Percentiles rank a stretch among this genome's conserved stretches.
Evolutionary conservation across 441 rosid species (phyloP).

Genomic region (Erodium texanum): DNA sequence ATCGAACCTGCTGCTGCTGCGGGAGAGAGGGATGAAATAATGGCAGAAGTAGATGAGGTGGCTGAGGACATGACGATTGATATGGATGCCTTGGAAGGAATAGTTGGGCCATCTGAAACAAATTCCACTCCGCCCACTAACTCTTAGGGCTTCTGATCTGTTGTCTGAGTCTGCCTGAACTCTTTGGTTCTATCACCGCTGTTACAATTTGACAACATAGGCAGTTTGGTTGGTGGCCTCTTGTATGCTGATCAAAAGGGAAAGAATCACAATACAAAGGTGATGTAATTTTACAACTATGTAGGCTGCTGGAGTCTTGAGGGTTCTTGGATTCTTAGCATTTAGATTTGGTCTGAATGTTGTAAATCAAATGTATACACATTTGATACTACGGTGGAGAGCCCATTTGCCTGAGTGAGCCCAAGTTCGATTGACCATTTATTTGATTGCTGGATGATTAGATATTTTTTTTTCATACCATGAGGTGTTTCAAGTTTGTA

Average conservation of each 20-base stretch:
- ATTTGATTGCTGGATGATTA: too few species aligned
- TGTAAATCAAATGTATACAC: too few species aligned
- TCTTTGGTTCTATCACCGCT: too few species aligned
- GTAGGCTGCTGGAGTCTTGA: background rate
- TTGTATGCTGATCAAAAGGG: background rate
- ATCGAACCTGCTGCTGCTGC: conserved; percentile 33
- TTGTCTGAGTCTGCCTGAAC: too few species aligned
- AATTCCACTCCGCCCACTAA: conserved; percentile 30
- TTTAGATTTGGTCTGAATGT: too few species aligned
- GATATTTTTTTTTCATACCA: too few species aligned
- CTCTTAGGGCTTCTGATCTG: conserved; percentile 26
- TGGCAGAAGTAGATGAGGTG: conserved; percentile 64
- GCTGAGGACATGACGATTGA: conserved; percentile 60
- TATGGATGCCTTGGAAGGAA: conserved; percentile 56
- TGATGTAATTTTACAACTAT: background rate
- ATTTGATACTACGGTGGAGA: background rate
- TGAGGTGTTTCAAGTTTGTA: too few species aligned
- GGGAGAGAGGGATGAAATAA: conserved; percentile 60
- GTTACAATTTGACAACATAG: background rate
- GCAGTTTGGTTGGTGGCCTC: too few species aligned
- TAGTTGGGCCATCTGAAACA: conserved; percentile 44
- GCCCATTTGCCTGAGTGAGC: too few species aligned
- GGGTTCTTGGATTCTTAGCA: background rate
- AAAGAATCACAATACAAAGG: background rate
- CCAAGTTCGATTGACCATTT: too few species aligned